These are phyloP conservation scores for Ambispora gerdemannii DNA, from an alignment of 192 early-diverging fungal species.

Conservation along the genomic window DNA sequence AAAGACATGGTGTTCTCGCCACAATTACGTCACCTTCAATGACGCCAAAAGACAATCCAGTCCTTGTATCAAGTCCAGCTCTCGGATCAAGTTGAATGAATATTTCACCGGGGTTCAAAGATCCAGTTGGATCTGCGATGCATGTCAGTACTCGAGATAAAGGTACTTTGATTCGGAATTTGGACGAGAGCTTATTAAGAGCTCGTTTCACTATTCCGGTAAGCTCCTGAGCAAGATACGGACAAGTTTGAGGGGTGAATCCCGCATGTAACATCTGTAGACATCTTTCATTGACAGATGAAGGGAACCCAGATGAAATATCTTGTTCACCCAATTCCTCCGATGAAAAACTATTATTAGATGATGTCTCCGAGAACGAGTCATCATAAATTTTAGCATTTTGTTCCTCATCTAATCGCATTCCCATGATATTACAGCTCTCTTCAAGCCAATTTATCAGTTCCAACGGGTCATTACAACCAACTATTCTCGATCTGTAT, in stretches of 20 bases:
- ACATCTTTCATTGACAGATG: constrained; percentile 15
- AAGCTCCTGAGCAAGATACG: constrained; percentile 32
- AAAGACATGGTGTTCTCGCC: constrained; percentile 7
- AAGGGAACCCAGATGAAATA: constrained; percentile 25
- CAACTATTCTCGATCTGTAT: constrained; percentile 16
- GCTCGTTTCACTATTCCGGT: constrained; percentile 21
- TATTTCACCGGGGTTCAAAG: constrained; percentile 31
- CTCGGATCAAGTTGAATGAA: constrained; percentile 34
- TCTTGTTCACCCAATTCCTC: background rate
- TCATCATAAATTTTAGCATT: background rate
- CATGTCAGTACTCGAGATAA: constrained; percentile 35
- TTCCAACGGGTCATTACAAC: constrained; percentile 1
- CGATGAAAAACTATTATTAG: background rate
- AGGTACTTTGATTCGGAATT: constrained; percentile 32
- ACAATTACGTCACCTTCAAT: constrained; percentile 35
- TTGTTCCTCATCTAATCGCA: constrained; percentile 22
- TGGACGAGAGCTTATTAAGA: constrained; percentile 22
- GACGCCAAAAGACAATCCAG: constrained; percentile 22
- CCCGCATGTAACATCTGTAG: constrained; percentile 37
- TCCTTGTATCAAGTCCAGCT: constrained; percentile 29
- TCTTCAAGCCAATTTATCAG: constrained; percentile 33
- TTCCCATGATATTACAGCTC: constrained; percentile 17
- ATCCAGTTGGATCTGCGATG: constrained; percentile 37
- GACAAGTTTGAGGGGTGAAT: constrained; percentile 33
- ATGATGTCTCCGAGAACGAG: background rate